Percentiles rank a stretch among this genome's conserved stretches.
These are phyloP conservation scores for Coccomyxa sp. DNA, from an alignment of 139 green algal species.

Conservation along the genomic window DNA sequence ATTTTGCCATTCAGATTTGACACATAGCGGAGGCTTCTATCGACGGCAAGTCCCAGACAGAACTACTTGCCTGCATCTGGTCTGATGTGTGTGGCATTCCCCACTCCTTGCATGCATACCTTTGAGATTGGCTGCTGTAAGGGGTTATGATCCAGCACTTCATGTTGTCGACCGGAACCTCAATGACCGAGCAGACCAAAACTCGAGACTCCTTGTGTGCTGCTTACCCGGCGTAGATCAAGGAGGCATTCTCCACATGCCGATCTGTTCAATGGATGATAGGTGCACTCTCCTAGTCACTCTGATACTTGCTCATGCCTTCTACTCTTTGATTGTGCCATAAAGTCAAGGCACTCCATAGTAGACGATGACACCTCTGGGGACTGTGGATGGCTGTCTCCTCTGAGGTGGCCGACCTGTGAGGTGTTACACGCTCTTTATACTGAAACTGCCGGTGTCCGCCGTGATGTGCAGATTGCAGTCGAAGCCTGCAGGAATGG, in stretches of 20 bases:
- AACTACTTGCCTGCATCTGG: conserved; percentile 39
- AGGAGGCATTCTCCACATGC: conserved; percentile 71
- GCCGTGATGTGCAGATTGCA: conserved; percentile 26
- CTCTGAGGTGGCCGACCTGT: no score
- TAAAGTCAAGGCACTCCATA: no score
- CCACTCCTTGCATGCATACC: background rate
- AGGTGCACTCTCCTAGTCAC: background rate
- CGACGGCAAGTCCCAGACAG: conserved; percentile 40
- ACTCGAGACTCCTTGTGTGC: background rate
- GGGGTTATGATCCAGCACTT: background rate
- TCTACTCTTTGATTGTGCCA: no score
- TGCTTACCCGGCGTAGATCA: conserved; percentile 30
- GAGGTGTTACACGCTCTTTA: no score
- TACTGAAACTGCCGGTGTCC: no score
- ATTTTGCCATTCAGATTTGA: conserved; percentile 56
- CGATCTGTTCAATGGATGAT: conserved; percentile 71
- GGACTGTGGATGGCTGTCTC: no score
- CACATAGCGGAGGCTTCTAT: conserved; percentile 77
- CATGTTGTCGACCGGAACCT: no score
- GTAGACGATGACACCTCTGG: no score
- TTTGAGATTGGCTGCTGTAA: background rate
- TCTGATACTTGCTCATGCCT: background rate
- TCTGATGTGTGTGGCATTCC: conserved; percentile 12
- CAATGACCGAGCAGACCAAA: background rate
- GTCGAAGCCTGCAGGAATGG: conserved; percentile 22